A percentile compares a stretch with the other conserved stretches of the same genome.
Evolutionary conservation across 2,329 filamentous ascomycete genomes (phyloP).

Genomic region (Xylaria sp.): DNA sequence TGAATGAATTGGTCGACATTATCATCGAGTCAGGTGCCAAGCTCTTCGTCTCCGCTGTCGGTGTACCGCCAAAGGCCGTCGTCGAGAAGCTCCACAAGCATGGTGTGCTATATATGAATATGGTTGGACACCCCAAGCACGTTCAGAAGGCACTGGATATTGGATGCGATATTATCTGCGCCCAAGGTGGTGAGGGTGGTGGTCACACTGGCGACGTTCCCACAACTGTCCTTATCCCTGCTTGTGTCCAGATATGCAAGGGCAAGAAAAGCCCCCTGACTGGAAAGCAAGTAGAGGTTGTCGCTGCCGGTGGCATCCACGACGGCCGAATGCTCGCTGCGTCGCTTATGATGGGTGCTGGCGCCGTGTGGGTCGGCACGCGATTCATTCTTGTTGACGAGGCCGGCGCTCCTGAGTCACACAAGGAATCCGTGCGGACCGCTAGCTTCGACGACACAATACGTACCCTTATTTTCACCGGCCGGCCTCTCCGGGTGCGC

Average conservation of each 20-base stretch:
- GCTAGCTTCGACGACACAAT: conserved; percentile 95
- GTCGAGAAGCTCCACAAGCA: conserved; percentile 90
- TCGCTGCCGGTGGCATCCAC: conserved; percentile 94
- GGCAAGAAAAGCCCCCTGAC: conserved; percentile 88
- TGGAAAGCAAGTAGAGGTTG: conserved; percentile 86
- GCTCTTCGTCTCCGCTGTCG: conserved; percentile 97
- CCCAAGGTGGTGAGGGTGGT: conserved; percentile 96
- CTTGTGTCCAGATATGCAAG: conserved; percentile 84
- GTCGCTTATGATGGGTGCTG: conserved; percentile 90
- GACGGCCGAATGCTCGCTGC: conserved; percentile 92
- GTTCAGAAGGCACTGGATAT: conserved; percentile 94
- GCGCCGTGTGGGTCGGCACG: conserved; percentile 95
- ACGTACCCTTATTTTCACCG: conserved; percentile 98
- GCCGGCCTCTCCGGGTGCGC: conserved; percentile 91
- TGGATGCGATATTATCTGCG: conserved; percentile 96
- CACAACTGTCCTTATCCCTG: conserved; percentile 91
- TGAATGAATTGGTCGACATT: conserved; percentile 88
- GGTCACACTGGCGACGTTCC: conserved; percentile 96
- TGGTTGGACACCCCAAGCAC: conserved; percentile 99
- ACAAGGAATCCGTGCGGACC: conserved; percentile 95
- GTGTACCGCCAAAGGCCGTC: conserved; percentile 87
- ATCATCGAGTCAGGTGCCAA: conserved; percentile 92
- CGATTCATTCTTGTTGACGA: conserved; percentile 95
- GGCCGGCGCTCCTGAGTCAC: conserved; percentile 89
- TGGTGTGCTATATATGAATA: conserved; percentile 98